Evolutionary conservation across 208 protist species (phyloP), one percentile per base, ranked within the genome.

Genomic region (Herpetomonas muscarum): DNA sequence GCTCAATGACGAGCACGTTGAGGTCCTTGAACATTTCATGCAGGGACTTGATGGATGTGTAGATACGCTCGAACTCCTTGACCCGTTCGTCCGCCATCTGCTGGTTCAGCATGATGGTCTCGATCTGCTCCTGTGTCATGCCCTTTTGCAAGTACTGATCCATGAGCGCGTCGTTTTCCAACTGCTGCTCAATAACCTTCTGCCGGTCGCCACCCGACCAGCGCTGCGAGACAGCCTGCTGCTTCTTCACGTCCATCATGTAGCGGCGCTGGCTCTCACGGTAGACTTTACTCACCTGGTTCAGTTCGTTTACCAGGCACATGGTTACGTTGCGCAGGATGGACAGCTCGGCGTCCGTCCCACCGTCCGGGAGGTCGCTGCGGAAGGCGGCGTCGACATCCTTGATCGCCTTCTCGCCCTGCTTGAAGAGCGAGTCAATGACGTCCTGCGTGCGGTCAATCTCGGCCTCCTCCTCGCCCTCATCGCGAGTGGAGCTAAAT

Each of bases 21-120:
- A 98, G 73, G 54, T 98, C 92, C 53, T 93, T 91, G 68, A 97
- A 98, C 88, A 97, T 97, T 37, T 97, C 90, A 51, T 96, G 90
- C 34, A 97, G 74, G 0, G 93, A 93, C 50, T 93, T 96, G 65
- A 98, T 96, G 36, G 88, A 96, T 45, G 68, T 83, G 61, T 93
- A 92, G 55, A 98, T 97, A 26, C 85, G 73, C 55, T 97, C 80
- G 54, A 98, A 93, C 58, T 97, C 92, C 50, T 92, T 93, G 22
- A 96, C 87, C 0, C 93, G 85, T 50, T 98, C 89, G 61, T 90
- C 75, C 0, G 90, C 90, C 77, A 93, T 86, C 36, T 94, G 81
- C 61, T 94, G 80, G 50, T 93, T 96, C 28, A 96, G 70, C 61
- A 90, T 79, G 63, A 98, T 92, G 3, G 81, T 92, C 52, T 96